Conservation (phyloP, 2,329 filamentous ascomycete genomes). For the Arthrocladium fulminans region DNA sequence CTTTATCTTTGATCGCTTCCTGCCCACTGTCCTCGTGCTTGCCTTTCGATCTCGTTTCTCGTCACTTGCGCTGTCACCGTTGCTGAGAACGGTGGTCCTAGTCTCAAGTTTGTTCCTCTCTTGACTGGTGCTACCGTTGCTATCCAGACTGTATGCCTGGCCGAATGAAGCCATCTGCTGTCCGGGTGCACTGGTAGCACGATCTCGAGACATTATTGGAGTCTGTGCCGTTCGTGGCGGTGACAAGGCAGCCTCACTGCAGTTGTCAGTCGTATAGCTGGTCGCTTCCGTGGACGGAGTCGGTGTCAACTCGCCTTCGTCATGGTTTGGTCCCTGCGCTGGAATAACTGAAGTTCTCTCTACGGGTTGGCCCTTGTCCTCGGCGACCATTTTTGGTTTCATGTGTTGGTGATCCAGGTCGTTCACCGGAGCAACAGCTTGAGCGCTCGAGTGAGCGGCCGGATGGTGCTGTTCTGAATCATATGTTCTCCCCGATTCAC, state of each 20-base stretch:
- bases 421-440: conserved; percentile 17
- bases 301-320: conserved; percentile 13
- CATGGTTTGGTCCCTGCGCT: conserved; percentile 3
- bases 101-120: conserved; percentile 21
- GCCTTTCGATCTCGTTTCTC: conserved; percentile 14
- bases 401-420: conserved; percentile 8
- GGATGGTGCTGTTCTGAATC: conserved; percentile 15
- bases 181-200: conserved; percentile 18
- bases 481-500: conserved; percentile 19
- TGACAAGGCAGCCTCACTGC: conserved; percentile 10
- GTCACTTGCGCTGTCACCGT: conserved; percentile 16
- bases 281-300: conserved; percentile 15
- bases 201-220: conserved; percentile 14
- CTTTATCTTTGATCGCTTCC: conserved; percentile 19
- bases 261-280: conserved; percentile 15
- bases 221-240: conserved; percentile 14
- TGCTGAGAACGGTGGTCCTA: conserved; percentile 18
- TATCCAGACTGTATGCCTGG: conserved; percentile 20
- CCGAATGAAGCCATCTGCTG: conserved; percentile 10
- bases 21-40: conserved; percentile 17
- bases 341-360: neutral
- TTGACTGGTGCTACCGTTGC: conserved; percentile 18
- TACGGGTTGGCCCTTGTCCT: neutral
- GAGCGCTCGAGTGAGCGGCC: conserved; percentile 9
- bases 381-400: neutral